phyloP scores from a whole-genome alignment of 2,329 filamentous ascomycete species.

The Fusarium sp. region DNA sequence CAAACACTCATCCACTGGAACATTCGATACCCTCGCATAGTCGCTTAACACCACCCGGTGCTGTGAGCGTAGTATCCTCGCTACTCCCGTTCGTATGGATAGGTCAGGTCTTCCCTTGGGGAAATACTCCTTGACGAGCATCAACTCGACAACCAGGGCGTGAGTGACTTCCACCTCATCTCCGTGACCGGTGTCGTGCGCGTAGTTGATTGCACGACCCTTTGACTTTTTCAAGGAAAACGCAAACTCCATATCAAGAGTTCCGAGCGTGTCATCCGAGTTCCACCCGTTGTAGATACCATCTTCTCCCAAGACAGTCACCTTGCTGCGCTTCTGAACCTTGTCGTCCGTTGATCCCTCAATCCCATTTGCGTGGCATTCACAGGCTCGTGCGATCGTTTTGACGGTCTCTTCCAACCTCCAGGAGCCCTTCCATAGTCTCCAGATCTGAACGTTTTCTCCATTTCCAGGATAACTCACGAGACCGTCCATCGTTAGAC shows the following conservation, averaged over 20 bases:
- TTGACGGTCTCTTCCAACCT: conserved; percentile 85
- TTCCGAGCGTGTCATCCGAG: conserved; percentile 61
- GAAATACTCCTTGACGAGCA: conserved; percentile 87
- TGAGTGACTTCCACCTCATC: conserved; percentile 82
- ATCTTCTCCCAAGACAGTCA: conserved; percentile 76
- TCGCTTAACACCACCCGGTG: conserved; percentile 84
- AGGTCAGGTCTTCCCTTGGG: conserved; percentile 70
- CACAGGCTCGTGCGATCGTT: conserved; percentile 77
- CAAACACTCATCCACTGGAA: not conserved
- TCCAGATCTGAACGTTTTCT: conserved; percentile 76
- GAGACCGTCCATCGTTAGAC: conserved; percentile 61
- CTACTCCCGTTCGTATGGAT: conserved; percentile 84
- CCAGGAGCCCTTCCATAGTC: conserved; percentile 89
- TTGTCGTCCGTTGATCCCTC: not conserved
- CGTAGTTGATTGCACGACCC: conserved; percentile 60
- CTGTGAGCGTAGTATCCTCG: conserved; percentile 87
- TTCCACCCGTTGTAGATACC: conserved; percentile 90
- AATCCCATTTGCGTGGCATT: conserved; percentile 64
- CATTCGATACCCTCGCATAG: conserved; percentile 7
- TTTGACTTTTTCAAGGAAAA: conserved; percentile 51
- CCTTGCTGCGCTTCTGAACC: conserved; percentile 60
- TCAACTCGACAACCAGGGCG: conserved; percentile 85
- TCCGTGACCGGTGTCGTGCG: conserved; percentile 76
- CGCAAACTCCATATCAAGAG: conserved; percentile 69
- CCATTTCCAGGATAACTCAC: conserved; percentile 70